A percentile compares a stretch with the other conserved stretches of the same genome.
Evolutionary conservation across 75 land plant species (phyloP).

Genomic region (Picea glauca): DNA sequence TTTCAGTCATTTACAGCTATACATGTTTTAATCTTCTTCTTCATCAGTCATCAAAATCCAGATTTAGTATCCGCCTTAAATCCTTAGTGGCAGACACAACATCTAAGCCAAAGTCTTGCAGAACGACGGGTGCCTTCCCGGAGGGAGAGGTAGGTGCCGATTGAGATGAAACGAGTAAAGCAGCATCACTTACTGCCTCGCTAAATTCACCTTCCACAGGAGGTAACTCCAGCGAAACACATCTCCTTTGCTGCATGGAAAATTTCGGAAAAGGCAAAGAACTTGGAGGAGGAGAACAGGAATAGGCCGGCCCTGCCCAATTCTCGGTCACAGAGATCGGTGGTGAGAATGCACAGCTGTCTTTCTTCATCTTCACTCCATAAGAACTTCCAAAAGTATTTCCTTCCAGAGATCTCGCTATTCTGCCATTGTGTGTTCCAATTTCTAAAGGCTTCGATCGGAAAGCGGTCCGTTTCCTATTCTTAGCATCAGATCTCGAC

Average conservation of each 20-base stretch:
- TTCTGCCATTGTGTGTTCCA: slow-evolving; percentile 4
- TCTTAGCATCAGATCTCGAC: background rate
- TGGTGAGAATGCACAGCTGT: background rate
- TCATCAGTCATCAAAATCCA: slow-evolving; percentile 24
- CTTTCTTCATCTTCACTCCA: background rate
- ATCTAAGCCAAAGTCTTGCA: slow-evolving; percentile 7
- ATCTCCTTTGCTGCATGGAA: slow-evolving; percentile 41
- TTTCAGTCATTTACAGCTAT: slow-evolving; percentile 4
- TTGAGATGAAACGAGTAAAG: slow-evolving; percentile 18
- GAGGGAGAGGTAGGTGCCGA: slow-evolving; percentile 68
- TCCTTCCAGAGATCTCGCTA: background rate
- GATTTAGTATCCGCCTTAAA: slow-evolving; percentile 63
- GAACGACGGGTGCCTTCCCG: slow-evolving; percentile 8
- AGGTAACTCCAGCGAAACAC: slow-evolving; percentile 43
- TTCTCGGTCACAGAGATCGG: slow-evolving; percentile 32
- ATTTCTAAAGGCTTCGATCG: slow-evolving; percentile 3
- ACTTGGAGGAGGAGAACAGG: slow-evolving; percentile 85
- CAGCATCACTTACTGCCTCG: background rate
- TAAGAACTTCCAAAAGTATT: background rate
- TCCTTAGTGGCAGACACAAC: slow-evolving; percentile 31
- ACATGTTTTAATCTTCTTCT: background rate
- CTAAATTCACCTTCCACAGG: slow-evolving; percentile 2
- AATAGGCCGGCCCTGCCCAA: slow-evolving; percentile 83
- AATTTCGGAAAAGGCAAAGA: slow-evolving; percentile 81
- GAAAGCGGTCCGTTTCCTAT: background rate